phyloP scores from a whole-genome alignment of 345 rosid species.

The Acer saccharum region DNA sequence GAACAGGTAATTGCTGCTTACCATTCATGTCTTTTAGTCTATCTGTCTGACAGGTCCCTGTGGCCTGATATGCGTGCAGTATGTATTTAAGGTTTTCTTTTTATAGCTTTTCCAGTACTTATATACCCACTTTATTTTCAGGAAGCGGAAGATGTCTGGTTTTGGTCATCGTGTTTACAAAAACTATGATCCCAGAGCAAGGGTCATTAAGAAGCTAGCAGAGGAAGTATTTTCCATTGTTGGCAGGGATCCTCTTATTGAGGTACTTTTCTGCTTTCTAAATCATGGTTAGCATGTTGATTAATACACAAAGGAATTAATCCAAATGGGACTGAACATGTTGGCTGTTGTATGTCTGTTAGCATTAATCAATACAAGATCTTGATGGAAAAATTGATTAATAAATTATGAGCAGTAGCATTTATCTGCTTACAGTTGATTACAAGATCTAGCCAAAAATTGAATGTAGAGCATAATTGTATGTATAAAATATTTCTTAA shows the following conservation, averaged over 20 bases:
- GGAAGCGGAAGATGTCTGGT: constrained; percentile 99
- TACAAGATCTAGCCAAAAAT: neutral
- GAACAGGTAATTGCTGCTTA: constrained; percentile 55
- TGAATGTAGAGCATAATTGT: neutral
- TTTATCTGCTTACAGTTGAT: neutral
- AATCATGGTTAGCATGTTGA: neutral
- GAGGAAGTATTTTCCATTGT: constrained; percentile 97
- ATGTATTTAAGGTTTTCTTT: neutral
- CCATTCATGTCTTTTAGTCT: neutral
- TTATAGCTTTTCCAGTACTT: constrained; percentile 3
- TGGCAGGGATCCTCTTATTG: constrained; percentile 96
- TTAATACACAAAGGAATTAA: neutral
- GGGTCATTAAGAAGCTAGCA: constrained; percentile 85
- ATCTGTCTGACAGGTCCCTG: neutral
- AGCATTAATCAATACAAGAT: neutral
- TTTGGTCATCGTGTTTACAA: constrained; percentile 99
- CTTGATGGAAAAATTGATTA: neutral
- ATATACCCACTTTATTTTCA: constrained; percentile 20
- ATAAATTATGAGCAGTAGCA: neutral
- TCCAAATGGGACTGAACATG: neutral
- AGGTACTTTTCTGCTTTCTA: constrained; percentile 49
- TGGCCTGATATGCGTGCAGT: neutral
- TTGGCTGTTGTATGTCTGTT: neutral
- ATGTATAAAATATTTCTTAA: neutral
- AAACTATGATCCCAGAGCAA: constrained; percentile 97